phyloP scores from a whole-genome alignment of 2,329 filamentous ascomycete genomes.

The Colletotrichum gloeosporioides region DNA sequence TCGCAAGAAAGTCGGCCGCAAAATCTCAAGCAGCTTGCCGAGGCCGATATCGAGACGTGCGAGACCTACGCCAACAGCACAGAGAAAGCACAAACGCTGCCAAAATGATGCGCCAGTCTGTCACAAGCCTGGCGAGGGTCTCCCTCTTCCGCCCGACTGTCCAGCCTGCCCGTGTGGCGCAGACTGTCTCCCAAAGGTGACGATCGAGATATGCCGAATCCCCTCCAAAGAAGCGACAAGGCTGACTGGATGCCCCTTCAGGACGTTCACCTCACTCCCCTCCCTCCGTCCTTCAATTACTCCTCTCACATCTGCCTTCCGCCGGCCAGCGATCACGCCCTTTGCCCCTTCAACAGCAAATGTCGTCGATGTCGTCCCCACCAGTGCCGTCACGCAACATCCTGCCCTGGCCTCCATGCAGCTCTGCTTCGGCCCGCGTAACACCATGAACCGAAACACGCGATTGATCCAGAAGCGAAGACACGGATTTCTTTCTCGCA shows the following conservation, averaged over 20 bases:
- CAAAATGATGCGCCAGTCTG: constrained; percentile 22
- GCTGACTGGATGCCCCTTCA: constrained; percentile 26
- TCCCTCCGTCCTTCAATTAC: constrained; percentile 53
- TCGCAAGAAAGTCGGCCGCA: constrained; percentile 13
- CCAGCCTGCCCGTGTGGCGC: not conserved
- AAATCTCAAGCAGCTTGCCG: constrained; percentile 3
- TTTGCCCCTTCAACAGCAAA: constrained; percentile 33
- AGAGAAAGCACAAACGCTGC: not conserved
- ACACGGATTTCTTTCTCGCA: constrained; percentile 60
- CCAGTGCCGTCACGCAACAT: constrained; percentile 53
- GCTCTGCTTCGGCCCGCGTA: constrained; percentile 63
- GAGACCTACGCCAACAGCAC: not conserved
- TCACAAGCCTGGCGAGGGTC: not conserved
- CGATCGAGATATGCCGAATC: not conserved
- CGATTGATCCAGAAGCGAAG: constrained; percentile 64
- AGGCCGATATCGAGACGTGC: not conserved
- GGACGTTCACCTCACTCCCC: constrained; percentile 55
- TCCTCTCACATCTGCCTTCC: constrained; percentile 34
- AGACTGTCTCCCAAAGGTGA: constrained; percentile 2
- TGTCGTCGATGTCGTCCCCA: constrained; percentile 50
- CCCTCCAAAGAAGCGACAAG: not conserved
- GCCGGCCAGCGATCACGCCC: constrained; percentile 30
- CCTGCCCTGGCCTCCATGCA: constrained; percentile 57
- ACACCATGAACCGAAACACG: constrained; percentile 61
- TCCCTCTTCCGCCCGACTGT: not conserved